Conservation (phyloP, 2,329 filamentous ascomycete species). For the Cladophialophora psammophila region DNA sequence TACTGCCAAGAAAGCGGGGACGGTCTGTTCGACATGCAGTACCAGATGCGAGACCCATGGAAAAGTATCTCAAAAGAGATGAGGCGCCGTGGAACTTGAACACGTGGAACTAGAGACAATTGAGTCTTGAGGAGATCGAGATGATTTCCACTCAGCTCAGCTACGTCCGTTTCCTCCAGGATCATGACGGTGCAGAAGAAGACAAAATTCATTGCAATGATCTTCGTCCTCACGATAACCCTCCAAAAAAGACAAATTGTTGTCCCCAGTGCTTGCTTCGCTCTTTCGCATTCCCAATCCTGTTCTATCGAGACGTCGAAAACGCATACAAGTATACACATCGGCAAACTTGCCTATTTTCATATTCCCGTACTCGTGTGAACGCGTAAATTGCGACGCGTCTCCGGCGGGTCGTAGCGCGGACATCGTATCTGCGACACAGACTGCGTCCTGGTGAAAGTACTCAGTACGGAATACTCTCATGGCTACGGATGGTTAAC, state of each 20-base stretch:
- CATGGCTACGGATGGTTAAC: background rate
- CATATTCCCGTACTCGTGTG: background rate
- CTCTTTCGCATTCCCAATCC: background rate
- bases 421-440: background rate
- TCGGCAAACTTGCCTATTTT: background rate
- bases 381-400: constrained; percentile 23
- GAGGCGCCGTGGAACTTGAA: background rate
- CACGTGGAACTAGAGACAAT: background rate
- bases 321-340: background rate
- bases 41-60: background rate
- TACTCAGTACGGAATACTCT: background rate
- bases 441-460: background rate
- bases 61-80: background rate
- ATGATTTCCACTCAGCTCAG: constrained; percentile 1
- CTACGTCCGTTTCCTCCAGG: background rate
- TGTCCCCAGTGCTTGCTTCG: background rate
- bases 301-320: background rate
- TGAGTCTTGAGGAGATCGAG: background rate
- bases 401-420: background rate
- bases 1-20: background rate
- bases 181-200: background rate
- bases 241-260: background rate
- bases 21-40: background rate
- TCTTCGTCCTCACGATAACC: background rate
- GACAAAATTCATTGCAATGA: background rate